Conservation (phyloP, 352 stramenopile species). For the Pseudoperonospora humuli region DNA sequence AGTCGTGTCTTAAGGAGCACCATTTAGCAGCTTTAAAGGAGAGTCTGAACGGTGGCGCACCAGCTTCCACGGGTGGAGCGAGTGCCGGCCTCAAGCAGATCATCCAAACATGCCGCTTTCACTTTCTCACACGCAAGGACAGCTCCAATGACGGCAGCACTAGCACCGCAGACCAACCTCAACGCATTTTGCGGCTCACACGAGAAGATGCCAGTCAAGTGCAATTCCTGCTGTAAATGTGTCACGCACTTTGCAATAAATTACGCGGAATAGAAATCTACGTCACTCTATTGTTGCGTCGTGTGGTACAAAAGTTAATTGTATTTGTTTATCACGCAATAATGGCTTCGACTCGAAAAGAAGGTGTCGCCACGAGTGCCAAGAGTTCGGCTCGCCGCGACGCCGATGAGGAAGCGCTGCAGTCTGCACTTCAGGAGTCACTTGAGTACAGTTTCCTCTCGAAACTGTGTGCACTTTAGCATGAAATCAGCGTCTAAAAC, state of each 20-base stretch:
- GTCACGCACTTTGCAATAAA: neutral
- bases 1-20: slow-evolving; percentile 81
- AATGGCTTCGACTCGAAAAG: slow-evolving; percentile 17
- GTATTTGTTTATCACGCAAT: no score
- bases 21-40: slow-evolving; percentile 51
- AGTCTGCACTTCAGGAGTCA: slow-evolving; percentile 54
- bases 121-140: slow-evolving; percentile 63
- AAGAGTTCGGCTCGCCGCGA: slow-evolving; percentile 36
- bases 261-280: no score
- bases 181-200: slow-evolving; percentile 60
- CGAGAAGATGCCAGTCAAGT: slow-evolving; percentile 78
- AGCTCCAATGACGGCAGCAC: slow-evolving; percentile 6
- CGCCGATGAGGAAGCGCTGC: slow-evolving; percentile 61
- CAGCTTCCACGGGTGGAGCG: slow-evolving; percentile 43
- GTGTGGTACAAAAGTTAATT: no score
- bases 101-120: slow-evolving; percentile 79
- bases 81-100: slow-evolving; percentile 71
- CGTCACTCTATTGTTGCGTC: no score
- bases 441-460: slow-evolving; percentile 31
- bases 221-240: slow-evolving; percentile 56
- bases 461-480: neutral
- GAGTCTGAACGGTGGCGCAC: slow-evolving; percentile 26
- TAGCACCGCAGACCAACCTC: slow-evolving; percentile 21
- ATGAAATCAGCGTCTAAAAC: slow-evolving; percentile 6
- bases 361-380: slow-evolving; percentile 1